Evolutionary conservation across 1,284 basidiomycete genomes (phyloP).

Genomic region (Paramarasmius palmivorus): DNA sequence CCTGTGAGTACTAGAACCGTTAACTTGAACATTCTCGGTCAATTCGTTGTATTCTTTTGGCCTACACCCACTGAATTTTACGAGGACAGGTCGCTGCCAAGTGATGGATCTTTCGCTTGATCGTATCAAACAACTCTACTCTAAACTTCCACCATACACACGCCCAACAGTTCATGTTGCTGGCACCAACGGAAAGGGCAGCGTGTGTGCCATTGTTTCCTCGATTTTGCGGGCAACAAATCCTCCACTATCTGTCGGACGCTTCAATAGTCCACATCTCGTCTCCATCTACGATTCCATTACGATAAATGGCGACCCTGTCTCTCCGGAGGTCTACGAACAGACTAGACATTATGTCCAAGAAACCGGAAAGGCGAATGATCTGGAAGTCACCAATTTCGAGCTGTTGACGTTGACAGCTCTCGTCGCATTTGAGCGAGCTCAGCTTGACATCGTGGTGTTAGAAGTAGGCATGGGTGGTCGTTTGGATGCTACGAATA

Average conservation of each 20-base stretch:
- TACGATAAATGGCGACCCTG: constrained; percentile 60
- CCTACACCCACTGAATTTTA: too few relatives aligned
- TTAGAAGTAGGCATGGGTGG: constrained; percentile 98
- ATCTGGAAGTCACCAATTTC: constrained; percentile 68
- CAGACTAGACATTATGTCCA: constrained; percentile 53
- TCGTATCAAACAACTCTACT: constrained; percentile 64
- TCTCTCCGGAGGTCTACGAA: constrained; percentile 54
- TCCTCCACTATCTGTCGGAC: constrained; percentile 59
- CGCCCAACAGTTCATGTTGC: constrained; percentile 91
- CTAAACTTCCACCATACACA: constrained; percentile 61
- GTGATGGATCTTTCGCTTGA: constrained; percentile 83
- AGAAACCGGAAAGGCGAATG: constrained; percentile 43
- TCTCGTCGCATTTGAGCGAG: constrained; percentile 69
- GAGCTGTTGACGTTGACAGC: constrained; percentile 86
- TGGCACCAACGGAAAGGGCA: constrained; percentile 98
- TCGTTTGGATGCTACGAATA: constrained; percentile 90
- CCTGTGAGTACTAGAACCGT: too few relatives aligned
- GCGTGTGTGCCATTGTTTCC: constrained; percentile 82
- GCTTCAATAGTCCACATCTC: constrained; percentile 95
- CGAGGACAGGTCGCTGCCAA: too few relatives aligned
- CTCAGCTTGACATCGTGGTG: constrained; percentile 76
- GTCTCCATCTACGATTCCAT: constrained; percentile 81
- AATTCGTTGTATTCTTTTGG: too few relatives aligned
- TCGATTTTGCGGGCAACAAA: constrained; percentile 67
- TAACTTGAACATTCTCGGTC: too few relatives aligned